Base-by-base conservation (phyloP, 495 filamentous ascomycete genomes). In the Pyrenula massariospora region DNA sequence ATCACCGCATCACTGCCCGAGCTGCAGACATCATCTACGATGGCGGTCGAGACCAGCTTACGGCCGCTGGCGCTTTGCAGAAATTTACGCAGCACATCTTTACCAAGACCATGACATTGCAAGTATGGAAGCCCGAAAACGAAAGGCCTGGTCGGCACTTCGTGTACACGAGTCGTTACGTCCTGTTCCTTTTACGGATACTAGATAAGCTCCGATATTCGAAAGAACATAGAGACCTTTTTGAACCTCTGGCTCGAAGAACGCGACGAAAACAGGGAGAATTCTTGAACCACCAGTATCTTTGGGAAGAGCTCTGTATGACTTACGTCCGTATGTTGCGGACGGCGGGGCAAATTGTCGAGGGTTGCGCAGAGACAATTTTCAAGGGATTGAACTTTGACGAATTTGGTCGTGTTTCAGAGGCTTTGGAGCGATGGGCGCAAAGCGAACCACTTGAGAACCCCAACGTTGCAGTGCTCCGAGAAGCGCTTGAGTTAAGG, bases 81-180 rank as follows among this genome's bases (percentile, higher is more conserved):
- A 87, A 93, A 54, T 76, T 96, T 31, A 85, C 84, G 10, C 87
- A 93, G 58, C 87, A 85, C 54, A 94, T 95, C 62, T 91, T 95
- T 63, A 95, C 91, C 48, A 95, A 95, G 70, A 95, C 91, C 10
- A 92, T 95, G 83, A 83, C 84, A 3, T 83, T 95, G 60, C 89
- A 94, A 67, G 91, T 99, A 12, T 99, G 93, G 93, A 91, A 88
- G 58, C 95, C 93, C 22, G 91, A 96, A 54, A 81, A 85, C 55
- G 93, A 99, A 69, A 83, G 93, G 20, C 84, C 90, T 3, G 93
- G 93, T 0, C 77, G 93, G 48, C 94, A 97, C 64, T 93, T 93
- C 63, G 88, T 96, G 36, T 99, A 95, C 70, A 96, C 89, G 15
- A 83, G 86, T 52, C 85, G 86, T 56, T 99, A 99, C 67, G 87